Evolutionary conservation across 768 basidiomycete genomes (phyloP).

Genomic region (Lentinula aciculospora): DNA sequence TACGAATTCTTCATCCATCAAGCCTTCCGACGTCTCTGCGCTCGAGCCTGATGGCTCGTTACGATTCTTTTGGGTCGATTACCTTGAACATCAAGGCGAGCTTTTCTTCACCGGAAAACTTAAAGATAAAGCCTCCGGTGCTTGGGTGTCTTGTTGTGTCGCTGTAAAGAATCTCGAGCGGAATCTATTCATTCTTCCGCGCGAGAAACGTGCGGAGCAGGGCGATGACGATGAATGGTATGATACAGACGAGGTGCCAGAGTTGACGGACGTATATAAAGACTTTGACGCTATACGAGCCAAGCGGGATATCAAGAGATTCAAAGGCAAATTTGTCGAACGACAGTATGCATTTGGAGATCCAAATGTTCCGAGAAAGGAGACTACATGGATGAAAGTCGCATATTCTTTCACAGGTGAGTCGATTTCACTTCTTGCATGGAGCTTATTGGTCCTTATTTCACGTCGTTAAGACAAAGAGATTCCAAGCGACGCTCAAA

Average conservation of each 20-base stretch:
- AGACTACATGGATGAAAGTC: slow-evolving; percentile 89
- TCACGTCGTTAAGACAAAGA: slow-evolving; percentile 52
- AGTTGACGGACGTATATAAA: slow-evolving; percentile 62
- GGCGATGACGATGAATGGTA: slow-evolving; percentile 53
- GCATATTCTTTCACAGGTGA: slow-evolving; percentile 84
- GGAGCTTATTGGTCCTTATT: background rate
- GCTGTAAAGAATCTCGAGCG: slow-evolving; percentile 82
- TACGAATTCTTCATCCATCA: slow-evolving; percentile 25
- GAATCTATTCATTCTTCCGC: slow-evolving; percentile 86
- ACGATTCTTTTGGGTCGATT: slow-evolving; percentile 95
- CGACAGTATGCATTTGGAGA: slow-evolving; percentile 92
- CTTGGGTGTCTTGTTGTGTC: slow-evolving; percentile 83
- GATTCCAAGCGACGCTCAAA: slow-evolving; percentile 66
- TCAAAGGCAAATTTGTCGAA: slow-evolving; percentile 80
- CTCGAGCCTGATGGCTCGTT: slow-evolving; percentile 83
- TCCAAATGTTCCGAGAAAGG: slow-evolving; percentile 70
- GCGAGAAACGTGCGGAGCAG: slow-evolving; percentile 53
- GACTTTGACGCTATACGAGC: slow-evolving; percentile 81
- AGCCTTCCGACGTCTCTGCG: slow-evolving; percentile 43
- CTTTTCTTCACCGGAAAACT: slow-evolving; percentile 91
- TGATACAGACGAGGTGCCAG: slow-evolving; percentile 75
- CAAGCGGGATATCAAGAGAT: slow-evolving; percentile 70
- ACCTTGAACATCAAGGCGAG: slow-evolving; percentile 79
- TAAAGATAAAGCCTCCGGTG: slow-evolving; percentile 62
- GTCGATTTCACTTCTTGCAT: slow-evolving; percentile 13